Evolutionary conservation across 805 yeast genomes (phyloP).

Genomic region (Lachancea thermotolerans): DNA sequence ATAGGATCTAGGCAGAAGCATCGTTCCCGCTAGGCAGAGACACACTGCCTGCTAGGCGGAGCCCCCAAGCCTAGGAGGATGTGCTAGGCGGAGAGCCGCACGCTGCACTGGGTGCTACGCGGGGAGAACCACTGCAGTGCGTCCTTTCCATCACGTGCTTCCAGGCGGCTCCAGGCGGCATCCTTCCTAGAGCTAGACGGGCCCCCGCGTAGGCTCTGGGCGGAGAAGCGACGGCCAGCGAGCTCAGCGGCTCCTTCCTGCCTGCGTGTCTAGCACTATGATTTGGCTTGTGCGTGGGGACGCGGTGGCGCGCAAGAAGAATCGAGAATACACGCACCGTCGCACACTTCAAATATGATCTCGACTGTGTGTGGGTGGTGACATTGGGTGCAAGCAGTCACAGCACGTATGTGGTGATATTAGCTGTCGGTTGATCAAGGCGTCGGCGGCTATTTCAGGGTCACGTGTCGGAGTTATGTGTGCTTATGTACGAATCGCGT

Average conservation of each 20-base stretch:
- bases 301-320: no score
- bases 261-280: no score
- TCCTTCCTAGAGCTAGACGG: not conserved
- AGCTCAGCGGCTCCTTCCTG: no score
- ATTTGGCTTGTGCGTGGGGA: no score
- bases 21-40: not conserved
- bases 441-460: not conserved
- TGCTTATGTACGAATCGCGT: no score
- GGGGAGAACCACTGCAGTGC: no score
- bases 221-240: no score
- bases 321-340: no score
- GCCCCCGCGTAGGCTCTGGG: no score
- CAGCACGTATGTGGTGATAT: not conserved
- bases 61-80: not conserved
- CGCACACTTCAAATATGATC: no score
- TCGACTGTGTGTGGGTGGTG: not conserved
- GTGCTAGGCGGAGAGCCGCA: not conserved
- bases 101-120: not conserved
- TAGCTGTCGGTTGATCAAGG: not conserved
- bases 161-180: no score
- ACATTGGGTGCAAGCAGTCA: not conserved
- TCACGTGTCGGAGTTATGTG: not conserved
- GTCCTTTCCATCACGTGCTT: no score
- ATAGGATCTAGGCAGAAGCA: not conserved
- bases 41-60: not conserved